Evolutionary conservation across 345 rosid genomes (phyloP).

Genomic region (Xanthoceras sorbifolium): DNA sequence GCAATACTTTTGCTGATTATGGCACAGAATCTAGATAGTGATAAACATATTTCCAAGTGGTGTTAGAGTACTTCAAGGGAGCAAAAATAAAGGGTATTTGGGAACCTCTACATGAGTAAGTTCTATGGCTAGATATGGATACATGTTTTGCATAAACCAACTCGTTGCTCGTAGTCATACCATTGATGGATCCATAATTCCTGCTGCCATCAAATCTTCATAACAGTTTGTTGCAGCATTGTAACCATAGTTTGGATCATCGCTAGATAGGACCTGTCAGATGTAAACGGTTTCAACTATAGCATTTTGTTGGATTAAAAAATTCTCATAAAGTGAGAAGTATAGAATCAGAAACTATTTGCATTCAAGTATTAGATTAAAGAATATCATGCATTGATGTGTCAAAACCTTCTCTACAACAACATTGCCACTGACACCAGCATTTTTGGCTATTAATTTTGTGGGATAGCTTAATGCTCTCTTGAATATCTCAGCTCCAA

Average conservation of each 20-base stretch:
- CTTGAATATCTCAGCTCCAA: conserved; percentile 90
- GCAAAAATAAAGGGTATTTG: neutral
- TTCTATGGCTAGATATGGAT: neutral
- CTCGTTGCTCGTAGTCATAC: conserved; percentile 39
- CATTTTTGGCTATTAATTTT: conserved; percentile 80
- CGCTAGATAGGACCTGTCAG: conserved; percentile 57
- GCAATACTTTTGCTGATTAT: neutral
- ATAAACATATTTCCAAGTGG: neutral
- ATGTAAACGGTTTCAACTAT: conserved; percentile 14
- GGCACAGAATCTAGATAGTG: neutral
- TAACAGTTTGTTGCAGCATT: conserved; percentile 79
- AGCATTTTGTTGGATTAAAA: conserved; percentile 11
- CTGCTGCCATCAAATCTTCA: conserved; percentile 77
- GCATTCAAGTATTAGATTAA: neutral
- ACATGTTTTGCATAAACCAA: neutral
- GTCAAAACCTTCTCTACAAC: conserved; percentile 69
- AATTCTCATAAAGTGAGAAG: neutral
- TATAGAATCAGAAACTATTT: neutral
- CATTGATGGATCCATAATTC: conserved; percentile 92
- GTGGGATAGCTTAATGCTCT: conserved; percentile 81
- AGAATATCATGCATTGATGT: conserved; percentile 6
- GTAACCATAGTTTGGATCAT: conserved; percentile 66
- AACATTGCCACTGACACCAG: conserved; percentile 75
- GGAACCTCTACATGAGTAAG: neutral
- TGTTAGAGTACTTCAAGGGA: neutral